Evolutionary conservation across 2,329 filamentous ascomycete genomes (phyloP).

Genomic region (Penicillium oxalicum): DNA sequence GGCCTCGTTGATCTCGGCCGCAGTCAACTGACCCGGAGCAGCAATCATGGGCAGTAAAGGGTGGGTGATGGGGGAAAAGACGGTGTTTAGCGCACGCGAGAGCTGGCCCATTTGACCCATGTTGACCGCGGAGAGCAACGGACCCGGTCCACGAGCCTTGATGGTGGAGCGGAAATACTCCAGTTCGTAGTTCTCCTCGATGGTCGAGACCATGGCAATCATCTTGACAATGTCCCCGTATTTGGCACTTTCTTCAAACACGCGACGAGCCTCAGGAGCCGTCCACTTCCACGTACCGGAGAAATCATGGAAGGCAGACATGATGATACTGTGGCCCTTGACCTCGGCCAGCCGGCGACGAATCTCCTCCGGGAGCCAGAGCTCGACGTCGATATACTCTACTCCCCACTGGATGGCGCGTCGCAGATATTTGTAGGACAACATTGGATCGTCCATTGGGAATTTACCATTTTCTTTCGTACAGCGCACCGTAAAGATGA

Average conservation of each 20-base stretch:
- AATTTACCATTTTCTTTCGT: constrained; percentile 77
- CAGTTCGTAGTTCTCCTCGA: constrained; percentile 83
- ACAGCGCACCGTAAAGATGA: constrained; percentile 82
- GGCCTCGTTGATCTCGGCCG: constrained; percentile 76
- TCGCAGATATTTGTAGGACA: constrained; percentile 75
- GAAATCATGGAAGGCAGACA: constrained; percentile 89
- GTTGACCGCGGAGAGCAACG: constrained; percentile 75
- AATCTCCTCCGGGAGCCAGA: constrained; percentile 77
- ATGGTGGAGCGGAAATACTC: constrained; percentile 81
- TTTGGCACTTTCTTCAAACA: constrained; percentile 65
- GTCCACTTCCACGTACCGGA: constrained; percentile 80
- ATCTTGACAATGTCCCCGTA: constrained; percentile 87
- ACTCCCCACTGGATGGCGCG: constrained; percentile 83
- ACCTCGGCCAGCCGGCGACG: constrained; percentile 60
- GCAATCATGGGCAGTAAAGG: constrained; percentile 77
- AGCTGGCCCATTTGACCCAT: constrained; percentile 84
- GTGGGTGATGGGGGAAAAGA: constrained; percentile 84
- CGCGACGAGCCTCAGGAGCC: constrained; percentile 61
- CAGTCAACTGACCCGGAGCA: constrained; percentile 77
- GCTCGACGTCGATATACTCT: constrained; percentile 83
- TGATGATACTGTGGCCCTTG: constrained; percentile 74
- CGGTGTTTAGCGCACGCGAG: constrained; percentile 74
- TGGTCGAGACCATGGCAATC: constrained; percentile 75
- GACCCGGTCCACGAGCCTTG: constrained; percentile 60
- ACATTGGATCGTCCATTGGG: constrained; percentile 68